These are phyloP conservation scores for Bretschneidera sinensis DNA, from an alignment of 345 rosid species.

Conservation along the genomic window DNA sequence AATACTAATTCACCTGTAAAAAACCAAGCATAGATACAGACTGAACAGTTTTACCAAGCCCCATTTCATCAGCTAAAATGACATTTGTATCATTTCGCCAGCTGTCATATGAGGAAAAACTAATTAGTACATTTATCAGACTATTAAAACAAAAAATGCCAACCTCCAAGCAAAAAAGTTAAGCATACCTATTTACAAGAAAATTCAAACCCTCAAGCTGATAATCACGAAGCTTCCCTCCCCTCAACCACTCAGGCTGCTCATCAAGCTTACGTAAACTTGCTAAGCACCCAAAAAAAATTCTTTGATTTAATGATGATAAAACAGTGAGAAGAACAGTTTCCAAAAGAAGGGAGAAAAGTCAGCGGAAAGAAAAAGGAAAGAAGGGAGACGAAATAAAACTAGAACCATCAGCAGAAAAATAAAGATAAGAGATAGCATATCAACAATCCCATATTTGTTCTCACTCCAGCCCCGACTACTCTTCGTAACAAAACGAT, in stretches of 20 bases:
- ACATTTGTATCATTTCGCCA: conserved; percentile 99
- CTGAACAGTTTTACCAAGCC: conserved; percentile 99
- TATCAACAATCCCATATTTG: too few relatives aligned
- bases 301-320: neutral
- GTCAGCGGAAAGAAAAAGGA: too few relatives aligned
- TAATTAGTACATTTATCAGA: conserved; percentile 13
- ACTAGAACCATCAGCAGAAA: neutral
- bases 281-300: conserved; percentile 37
- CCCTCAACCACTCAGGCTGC: conserved; percentile 95
- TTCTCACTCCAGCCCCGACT: too few relatives aligned
- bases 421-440: neutral
- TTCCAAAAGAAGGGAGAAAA: neutral
- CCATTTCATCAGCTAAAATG: conserved; percentile 99
- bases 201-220: conserved; percentile 97
- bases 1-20: conserved; percentile 58
- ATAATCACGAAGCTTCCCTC: conserved; percentile 97
- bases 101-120: conserved; percentile 37
- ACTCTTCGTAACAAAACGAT: too few relatives aligned
- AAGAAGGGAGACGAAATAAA: too few relatives aligned
- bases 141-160: conserved; percentile 10
- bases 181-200: conserved; percentile 85
- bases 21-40: conserved; percentile 99
- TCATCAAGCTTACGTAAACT: conserved; percentile 95
- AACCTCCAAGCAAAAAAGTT: conserved; percentile 12
- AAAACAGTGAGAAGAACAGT: too few relatives aligned